Evolutionary conservation across 2,329 filamentous ascomycete species (phyloP).

Genomic region (Penicillium vulpinum): DNA sequence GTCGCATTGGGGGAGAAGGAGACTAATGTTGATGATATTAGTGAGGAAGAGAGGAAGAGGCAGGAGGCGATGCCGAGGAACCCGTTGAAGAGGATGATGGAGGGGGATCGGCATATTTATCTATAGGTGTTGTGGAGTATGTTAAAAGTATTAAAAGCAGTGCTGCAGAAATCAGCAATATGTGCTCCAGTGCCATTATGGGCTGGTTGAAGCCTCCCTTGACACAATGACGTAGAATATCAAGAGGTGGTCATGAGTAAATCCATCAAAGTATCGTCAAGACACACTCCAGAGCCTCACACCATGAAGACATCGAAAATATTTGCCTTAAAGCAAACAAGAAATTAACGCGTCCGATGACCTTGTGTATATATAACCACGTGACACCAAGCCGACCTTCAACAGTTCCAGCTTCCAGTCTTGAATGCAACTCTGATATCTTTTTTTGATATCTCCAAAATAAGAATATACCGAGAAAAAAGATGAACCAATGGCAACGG

Average conservation of each 20-base stretch:
- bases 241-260: neutral
- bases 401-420: neutral
- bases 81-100: conserved; percentile 52
- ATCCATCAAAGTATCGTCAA: neutral
- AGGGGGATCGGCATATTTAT: conserved; percentile 28
- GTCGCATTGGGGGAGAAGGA: conserved; percentile 28
- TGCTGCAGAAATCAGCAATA: neutral
- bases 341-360: neutral
- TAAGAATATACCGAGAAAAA: conserved; percentile 9
- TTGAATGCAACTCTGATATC: neutral
- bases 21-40: conserved; percentile 42
- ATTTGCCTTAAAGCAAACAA: neutral
- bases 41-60: conserved; percentile 39
- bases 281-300: neutral
- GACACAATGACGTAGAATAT: neutral
- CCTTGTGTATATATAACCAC: neutral
- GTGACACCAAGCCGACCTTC: neutral
- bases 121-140: neutral
- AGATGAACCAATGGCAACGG: conserved; percentile 31
- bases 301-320: neutral
- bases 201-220: neutral
- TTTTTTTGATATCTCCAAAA: neutral
- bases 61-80: conserved; percentile 43
- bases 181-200: neutral
- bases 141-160: neutral